A percentile compares a stretch with the other conserved stretches of the same genome.
phyloP scores from a whole-genome alignment of 768 basidiomycete genomes.

The Thelephora aurantiotincta region DNA sequence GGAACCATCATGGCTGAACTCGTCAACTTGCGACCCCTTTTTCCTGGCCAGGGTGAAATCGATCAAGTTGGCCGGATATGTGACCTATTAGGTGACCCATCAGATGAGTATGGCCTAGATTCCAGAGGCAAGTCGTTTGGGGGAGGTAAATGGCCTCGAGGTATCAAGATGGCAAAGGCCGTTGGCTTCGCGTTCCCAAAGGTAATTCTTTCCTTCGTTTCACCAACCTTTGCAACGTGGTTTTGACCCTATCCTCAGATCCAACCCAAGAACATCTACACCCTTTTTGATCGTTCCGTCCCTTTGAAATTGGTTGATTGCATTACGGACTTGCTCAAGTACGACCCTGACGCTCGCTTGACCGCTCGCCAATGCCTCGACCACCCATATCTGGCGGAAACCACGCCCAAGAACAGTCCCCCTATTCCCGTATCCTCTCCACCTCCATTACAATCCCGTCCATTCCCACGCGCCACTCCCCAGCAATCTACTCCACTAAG shows the following conservation, averaged over 20 bases:
- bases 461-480: not conserved
- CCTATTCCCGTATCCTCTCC: constrained; percentile 28
- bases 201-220: constrained; percentile 27
- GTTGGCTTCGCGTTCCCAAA: constrained; percentile 85
- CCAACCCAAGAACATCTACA: constrained; percentile 49
- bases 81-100: constrained; percentile 88
- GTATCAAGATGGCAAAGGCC: constrained; percentile 74
- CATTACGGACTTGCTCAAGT: constrained; percentile 82
- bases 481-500: constrained; percentile 3
- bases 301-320: constrained; percentile 79
- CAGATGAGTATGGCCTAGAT: constrained; percentile 70
- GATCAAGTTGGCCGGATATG: constrained; percentile 90
- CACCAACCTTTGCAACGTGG: constrained; percentile 6
- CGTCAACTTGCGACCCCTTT: constrained; percentile 87
- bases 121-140: constrained; percentile 53
- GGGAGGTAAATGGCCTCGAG: constrained; percentile 79
- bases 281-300: constrained; percentile 65
- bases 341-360: constrained; percentile 78
- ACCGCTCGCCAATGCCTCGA: constrained; percentile 80
- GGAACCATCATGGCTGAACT: constrained; percentile 98
- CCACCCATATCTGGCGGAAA: constrained; percentile 82
- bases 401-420: constrained; percentile 49
- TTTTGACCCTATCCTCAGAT: constrained; percentile 25
- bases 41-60: constrained; percentile 84
- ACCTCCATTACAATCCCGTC: constrained; percentile 11